Conservation (phyloP, 2,329 filamentous ascomycete species). For the Aspergillus sp. region DNA sequence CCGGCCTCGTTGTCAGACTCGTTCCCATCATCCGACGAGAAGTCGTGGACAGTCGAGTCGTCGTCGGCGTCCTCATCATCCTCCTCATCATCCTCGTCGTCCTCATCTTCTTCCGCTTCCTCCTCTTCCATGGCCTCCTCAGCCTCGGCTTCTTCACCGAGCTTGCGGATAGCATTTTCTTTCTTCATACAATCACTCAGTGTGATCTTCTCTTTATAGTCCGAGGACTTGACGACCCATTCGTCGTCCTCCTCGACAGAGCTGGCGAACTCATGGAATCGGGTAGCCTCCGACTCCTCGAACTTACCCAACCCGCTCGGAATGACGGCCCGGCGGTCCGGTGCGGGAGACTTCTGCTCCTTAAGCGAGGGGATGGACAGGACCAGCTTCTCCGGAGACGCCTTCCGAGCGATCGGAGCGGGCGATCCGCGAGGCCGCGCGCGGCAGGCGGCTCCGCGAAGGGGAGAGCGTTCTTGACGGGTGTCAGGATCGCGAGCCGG, state of each 20-base stretch:
- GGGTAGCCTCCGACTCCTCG: conserved; percentile 42
- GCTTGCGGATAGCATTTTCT: conserved; percentile 80
- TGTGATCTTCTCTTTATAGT: conserved; percentile 70
- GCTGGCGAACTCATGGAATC: conserved; percentile 89
- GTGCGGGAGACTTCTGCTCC: conserved; percentile 13
- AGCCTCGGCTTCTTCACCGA: conserved; percentile 79
- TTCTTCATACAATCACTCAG: conserved; percentile 86
- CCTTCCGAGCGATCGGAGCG: conserved; percentile 34
- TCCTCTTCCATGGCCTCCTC: conserved; percentile 81
- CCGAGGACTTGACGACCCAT: conserved; percentile 75
- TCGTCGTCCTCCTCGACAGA: conserved; percentile 80
- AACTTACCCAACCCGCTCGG: conserved; percentile 39
- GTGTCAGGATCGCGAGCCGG: conserved; percentile 35
- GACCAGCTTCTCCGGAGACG: conserved; percentile 19
- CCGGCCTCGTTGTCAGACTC: conserved; percentile 77
- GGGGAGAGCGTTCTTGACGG: conserved; percentile 27
- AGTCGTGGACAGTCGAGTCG: conserved; percentile 56
- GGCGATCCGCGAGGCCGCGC: conserved; percentile 40
- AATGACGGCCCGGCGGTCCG: conserved; percentile 27
- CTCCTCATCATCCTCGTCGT: conserved; percentile 41
- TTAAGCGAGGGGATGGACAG: conserved; percentile 6
- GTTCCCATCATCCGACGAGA: conserved; percentile 62
- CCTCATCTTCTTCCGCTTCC: conserved; percentile 64
- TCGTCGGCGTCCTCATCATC: conserved; percentile 59
- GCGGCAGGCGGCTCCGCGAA: conserved; percentile 21